These are phyloP conservation scores for Austroboletus niveus DNA, from an alignment of 1,284 basidiomycete species.

Conservation along the genomic window DNA sequence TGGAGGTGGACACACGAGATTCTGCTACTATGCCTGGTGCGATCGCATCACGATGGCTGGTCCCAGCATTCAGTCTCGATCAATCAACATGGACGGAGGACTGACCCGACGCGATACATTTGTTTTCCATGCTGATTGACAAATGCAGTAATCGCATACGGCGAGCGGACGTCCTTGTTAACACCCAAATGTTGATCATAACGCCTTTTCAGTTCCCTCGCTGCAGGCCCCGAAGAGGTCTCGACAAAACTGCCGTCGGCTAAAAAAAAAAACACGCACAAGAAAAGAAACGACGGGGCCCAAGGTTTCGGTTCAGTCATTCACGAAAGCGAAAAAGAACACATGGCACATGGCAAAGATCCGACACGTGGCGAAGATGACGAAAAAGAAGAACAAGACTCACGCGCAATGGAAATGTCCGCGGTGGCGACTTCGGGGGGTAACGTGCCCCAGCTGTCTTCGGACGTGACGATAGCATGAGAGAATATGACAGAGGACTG, in stretches of 20 bases:
- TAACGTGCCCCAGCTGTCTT: conserved; percentile 30
- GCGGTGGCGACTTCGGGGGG: conserved; percentile 53
- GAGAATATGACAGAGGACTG: conserved; percentile 45
- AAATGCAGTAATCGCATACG: conserved; percentile 74
- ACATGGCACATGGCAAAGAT: conserved; percentile 1
- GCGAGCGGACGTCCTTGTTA: conserved; percentile 63
- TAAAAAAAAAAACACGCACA: conserved; percentile 25
- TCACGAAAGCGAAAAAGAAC: not conserved
- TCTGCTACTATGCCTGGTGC: conserved; percentile 46
- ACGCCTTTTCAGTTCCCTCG: conserved; percentile 68
- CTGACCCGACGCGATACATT: conserved; percentile 73
- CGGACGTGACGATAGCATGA: conserved; percentile 32
- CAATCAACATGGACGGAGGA: conserved; percentile 14
- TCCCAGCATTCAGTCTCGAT: conserved; percentile 4
- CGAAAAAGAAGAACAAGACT: conserved; percentile 30
- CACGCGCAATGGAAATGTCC: conserved; percentile 61
- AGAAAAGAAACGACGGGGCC: too few relatives aligned
- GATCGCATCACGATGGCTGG: conserved; percentile 52
- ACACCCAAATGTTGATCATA: conserved; percentile 70
- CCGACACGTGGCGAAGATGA: conserved; percentile 6
- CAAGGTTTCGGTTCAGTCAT: too few relatives aligned
- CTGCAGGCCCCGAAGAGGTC: conserved; percentile 69
- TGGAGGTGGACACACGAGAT: conserved; percentile 32
- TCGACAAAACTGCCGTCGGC: conserved; percentile 76
- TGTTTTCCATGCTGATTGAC: conserved; percentile 74